Evolutionary conservation across 2,329 filamentous ascomycete genomes (phyloP).

Genomic region (Aspergillus cejpii): DNA sequence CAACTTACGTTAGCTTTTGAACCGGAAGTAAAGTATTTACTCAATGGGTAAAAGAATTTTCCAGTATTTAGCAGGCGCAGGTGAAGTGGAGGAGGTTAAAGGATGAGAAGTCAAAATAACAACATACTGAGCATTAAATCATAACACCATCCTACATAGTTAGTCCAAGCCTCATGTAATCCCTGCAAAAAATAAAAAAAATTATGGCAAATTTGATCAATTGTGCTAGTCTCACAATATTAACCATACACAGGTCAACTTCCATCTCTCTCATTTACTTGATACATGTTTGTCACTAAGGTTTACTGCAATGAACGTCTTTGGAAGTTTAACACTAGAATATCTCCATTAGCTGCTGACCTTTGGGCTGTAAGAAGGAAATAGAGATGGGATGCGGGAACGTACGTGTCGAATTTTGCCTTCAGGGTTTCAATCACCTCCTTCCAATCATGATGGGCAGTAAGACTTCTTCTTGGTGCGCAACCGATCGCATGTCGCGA

Average conservation of each 20-base stretch:
- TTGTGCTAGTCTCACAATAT: too few species aligned
- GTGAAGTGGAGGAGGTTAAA: too few species aligned
- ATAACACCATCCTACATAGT: too few species aligned
- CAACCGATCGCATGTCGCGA: conserved; percentile 94
- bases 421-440: conserved; percentile 91
- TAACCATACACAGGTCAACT: background rate
- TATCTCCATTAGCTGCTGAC: conserved; percentile 5
- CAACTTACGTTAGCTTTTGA: too few species aligned
- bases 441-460: conserved; percentile 90
- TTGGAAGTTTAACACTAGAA: conserved; percentile 45
- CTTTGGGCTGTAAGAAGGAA: conserved; percentile 10
- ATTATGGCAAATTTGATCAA: too few species aligned
- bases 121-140: too few species aligned
- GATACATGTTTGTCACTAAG: conserved; percentile 45
- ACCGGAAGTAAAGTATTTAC: too few species aligned
- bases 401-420: conserved; percentile 90
- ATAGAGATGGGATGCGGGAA: conserved; percentile 16
- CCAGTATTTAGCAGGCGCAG: too few species aligned
- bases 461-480: conserved; percentile 81
- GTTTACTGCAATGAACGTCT: conserved; percentile 48
- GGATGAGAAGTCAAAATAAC: too few species aligned
- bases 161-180: too few species aligned
- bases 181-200: too few species aligned
- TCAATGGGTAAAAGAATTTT: too few species aligned
- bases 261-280: conserved; percentile 8